Conservation (phyloP, 2,329 filamentous ascomycete species). For the Verticillium dahliae region DNA sequence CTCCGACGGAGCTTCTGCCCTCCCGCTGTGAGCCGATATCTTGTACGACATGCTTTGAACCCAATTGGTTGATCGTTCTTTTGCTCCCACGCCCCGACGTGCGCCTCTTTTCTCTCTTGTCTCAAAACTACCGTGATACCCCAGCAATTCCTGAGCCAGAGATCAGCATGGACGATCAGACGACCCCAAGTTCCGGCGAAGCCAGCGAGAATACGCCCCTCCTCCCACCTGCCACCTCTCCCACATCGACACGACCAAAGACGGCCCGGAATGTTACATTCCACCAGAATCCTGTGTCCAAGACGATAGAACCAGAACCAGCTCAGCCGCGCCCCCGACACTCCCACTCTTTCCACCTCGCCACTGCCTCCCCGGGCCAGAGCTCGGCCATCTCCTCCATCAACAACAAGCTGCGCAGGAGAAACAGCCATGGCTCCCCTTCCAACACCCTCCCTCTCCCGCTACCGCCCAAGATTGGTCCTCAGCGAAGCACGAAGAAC, state of each 20-base stretch:
- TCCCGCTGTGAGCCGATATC: neutral
- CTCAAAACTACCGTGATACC: neutral
- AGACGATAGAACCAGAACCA: slow-evolving; percentile 49
- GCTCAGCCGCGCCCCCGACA: slow-evolving; percentile 18
- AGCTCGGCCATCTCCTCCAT: slow-evolving; percentile 62
- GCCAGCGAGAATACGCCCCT: slow-evolving; percentile 27
- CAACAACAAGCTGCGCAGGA: slow-evolving; percentile 79
- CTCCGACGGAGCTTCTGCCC: neutral
- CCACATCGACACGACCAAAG: slow-evolving; percentile 23
- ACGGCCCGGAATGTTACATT: slow-evolving; percentile 66
- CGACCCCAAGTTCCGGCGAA: slow-evolving; percentile 5
- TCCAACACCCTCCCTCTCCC: slow-evolving; percentile 28
- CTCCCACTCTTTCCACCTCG: slow-evolving; percentile 21
- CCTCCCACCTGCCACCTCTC: slow-evolving; percentile 21
- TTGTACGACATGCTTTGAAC: neutral
- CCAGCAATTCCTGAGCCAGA: neutral
- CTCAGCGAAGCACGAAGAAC: slow-evolving; percentile 90
- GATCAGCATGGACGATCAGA: slow-evolving; percentile 11
- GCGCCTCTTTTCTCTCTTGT: neutral
- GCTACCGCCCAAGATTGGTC: slow-evolving; percentile 66
- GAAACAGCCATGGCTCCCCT: slow-evolving; percentile 68
- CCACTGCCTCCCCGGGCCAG: slow-evolving; percentile 24
- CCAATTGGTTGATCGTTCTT: neutral
- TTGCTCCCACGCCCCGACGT: neutral
- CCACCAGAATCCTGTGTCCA: slow-evolving; percentile 61